These are phyloP conservation scores for Diaporthe helianthi DNA, from an alignment of 2,329 filamentous ascomycete species.

Conservation along the genomic window DNA sequence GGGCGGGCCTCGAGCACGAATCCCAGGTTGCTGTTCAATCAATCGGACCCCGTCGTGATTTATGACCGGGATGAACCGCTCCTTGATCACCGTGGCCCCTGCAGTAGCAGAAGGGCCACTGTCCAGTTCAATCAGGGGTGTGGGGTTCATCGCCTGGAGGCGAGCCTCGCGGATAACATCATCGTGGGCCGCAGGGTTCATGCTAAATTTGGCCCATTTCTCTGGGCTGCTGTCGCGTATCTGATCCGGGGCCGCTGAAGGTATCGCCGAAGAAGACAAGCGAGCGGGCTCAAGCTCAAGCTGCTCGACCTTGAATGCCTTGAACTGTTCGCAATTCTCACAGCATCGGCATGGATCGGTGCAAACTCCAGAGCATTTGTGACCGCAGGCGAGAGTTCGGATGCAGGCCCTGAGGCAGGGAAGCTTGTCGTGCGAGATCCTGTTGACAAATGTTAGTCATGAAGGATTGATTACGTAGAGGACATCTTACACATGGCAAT, in stretches of 20 bases:
- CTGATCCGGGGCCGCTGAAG: neutral
- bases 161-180: neutral
- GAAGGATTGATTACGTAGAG: slow-evolving; percentile 33
- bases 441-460: slow-evolving; percentile 12
- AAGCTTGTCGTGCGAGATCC: slow-evolving; percentile 36
- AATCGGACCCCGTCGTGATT: slow-evolving; percentile 15
- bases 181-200: slow-evolving; percentile 13
- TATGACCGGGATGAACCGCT: slow-evolving; percentile 9
- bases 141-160: neutral
- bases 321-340: slow-evolving; percentile 15
- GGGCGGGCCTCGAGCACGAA: neutral
- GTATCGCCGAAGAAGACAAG: neutral
- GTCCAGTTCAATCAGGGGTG: neutral
- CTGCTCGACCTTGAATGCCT: neutral
- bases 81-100: neutral
- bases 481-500: slow-evolving; percentile 58
- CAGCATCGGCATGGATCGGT: slow-evolving; percentile 32
- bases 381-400: slow-evolving; percentile 37
- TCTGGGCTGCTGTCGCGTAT: neutral
- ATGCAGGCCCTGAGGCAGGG: slow-evolving; percentile 37
- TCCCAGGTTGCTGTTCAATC: neutral
- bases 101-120: too few species aligned
- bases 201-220: slow-evolving; percentile 11
- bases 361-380: slow-evolving; percentile 38
- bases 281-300: neutral